Conservation (phyloP, 495 filamentous ascomycete genomes). For the Penicillium bovifimosum region DNA sequence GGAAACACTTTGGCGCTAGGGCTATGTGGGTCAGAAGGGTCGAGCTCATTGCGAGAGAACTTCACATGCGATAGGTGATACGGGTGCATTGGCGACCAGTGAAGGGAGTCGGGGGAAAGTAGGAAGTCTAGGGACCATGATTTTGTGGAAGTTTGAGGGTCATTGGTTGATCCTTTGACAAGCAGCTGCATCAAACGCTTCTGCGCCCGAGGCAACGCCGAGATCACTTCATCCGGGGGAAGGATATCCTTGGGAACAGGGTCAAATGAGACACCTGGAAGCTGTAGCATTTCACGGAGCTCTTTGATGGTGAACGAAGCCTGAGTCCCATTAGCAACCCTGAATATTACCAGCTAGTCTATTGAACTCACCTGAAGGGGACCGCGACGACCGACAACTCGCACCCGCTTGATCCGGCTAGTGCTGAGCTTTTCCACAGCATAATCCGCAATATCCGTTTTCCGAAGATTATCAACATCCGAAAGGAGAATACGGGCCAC, state of each 20-base stretch:
- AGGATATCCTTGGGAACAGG: constrained; percentile 59
- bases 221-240: constrained; percentile 49
- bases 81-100: constrained; percentile 40
- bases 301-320: constrained; percentile 95
- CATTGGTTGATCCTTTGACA: constrained; percentile 58
- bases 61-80: constrained; percentile 51
- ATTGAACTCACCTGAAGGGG: constrained; percentile 65
- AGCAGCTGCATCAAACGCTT: constrained; percentile 77
- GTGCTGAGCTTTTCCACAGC: constrained; percentile 67
- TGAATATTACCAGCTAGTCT: background rate
- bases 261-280: constrained; percentile 68
- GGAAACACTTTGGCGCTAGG: constrained; percentile 39
- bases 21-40: constrained; percentile 40
- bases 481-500: constrained; percentile 83
- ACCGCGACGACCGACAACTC: constrained; percentile 79
- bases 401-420: constrained; percentile 73
- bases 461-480: constrained; percentile 61
- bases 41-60: constrained; percentile 60
- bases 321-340: constrained; percentile 32
- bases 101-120: constrained; percentile 66
- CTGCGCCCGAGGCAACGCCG: constrained; percentile 62
- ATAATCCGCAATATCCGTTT: constrained; percentile 82
- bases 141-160: constrained; percentile 44
- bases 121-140: constrained; percentile 83
- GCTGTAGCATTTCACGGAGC: constrained; percentile 73